Base-by-base conservation (phyloP, 257 asterid species). In the Mentha longifolia region DNA sequence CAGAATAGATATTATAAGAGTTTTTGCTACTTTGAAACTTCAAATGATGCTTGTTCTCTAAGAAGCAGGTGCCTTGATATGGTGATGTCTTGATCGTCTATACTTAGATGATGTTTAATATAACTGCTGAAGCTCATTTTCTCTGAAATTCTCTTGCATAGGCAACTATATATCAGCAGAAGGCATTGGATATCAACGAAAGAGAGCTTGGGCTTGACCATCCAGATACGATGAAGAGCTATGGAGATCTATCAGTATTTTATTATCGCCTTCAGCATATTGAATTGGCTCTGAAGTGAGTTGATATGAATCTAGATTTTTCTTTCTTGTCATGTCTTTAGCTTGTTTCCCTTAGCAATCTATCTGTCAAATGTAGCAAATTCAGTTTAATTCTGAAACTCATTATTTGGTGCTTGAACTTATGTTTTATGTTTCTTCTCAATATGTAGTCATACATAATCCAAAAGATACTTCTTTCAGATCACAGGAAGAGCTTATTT, bases 151-250 rank as follows among this genome's bases (percentile, higher is more conserved):
- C 68, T 78, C 59, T 72, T 75, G 71, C 78, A 68, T 65, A 95
- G 99, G 99, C 99, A 13, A 92, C 98, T 51, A 84, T 88, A 76
- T 95, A 95, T 79, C 98, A 95, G 83, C 99, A 95, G 67, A 95
- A 95, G 86, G 98, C 99, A 51, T 85, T 95, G 79, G 97, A 92
- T 78, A 92, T 95, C 78, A 95, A 95, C 65, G 99, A 95, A 86
- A 88, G 98, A 82, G 99, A 92, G 85, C 89, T 95, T 67, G 98
- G 99, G 67, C 99, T 95, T 76, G 99, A 95, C 81, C 98, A 95
- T 83, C 99, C 99, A 16, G 99, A 95, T 76, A 95, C 99, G 9
- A 95, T 95, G 99, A 95, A 95, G 86, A 92, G 99, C 80, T 95
- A 95, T 63, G 99, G 98, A 73, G 99, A 95, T 87, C 91, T 95